These are phyloP conservation scores for Penicillium sp. DNA, from an alignment of 2,329 filamentous ascomycete species.

Conservation along the genomic window DNA sequence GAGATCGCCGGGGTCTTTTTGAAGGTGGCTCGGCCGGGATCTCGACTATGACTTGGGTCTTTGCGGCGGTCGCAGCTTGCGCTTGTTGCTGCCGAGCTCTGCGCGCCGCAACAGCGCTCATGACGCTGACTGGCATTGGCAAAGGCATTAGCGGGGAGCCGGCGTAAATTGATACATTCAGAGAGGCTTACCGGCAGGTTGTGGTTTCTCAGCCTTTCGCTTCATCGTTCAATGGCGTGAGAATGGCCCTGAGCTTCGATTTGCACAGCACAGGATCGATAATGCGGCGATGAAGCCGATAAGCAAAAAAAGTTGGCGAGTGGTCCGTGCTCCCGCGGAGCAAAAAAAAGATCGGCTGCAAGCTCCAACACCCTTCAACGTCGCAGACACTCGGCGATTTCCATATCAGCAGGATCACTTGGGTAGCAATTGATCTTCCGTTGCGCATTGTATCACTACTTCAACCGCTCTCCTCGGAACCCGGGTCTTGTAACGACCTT, in stretches of 20 bases:
- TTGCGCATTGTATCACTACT: neutral
- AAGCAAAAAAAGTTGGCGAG: slow-evolving; percentile 32
- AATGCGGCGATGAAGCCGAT: slow-evolving; percentile 25
- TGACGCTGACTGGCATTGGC: slow-evolving; percentile 43
- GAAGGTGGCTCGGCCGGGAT: slow-evolving; percentile 34
- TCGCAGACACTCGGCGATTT: slow-evolving; percentile 9
- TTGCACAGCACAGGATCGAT: slow-evolving; percentile 16
- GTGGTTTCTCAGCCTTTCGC: slow-evolving; percentile 43
- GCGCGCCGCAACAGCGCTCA: slow-evolving; percentile 39
- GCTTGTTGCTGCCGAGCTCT: slow-evolving; percentile 42
- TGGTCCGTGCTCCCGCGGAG: slow-evolving; percentile 46
- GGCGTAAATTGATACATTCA: neutral
- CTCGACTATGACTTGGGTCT: slow-evolving; percentile 23
- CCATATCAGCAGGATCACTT: slow-evolving; percentile 3
- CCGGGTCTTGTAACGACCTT: neutral
- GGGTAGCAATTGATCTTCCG: neutral
- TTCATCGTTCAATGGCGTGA: slow-evolving; percentile 32
- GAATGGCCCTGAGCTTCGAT: neutral
- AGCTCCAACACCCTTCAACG: slow-evolving; percentile 16
- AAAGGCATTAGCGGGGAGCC: slow-evolving; percentile 16
- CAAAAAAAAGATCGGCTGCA: slow-evolving; percentile 38
- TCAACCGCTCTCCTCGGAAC: neutral
- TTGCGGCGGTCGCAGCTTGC: slow-evolving; percentile 24
- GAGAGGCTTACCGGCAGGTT: slow-evolving; percentile 31
- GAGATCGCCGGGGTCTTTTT: slow-evolving; percentile 37